Conservation (phyloP, 805 yeast genomes). For the Lachancea meyersii region DNA sequence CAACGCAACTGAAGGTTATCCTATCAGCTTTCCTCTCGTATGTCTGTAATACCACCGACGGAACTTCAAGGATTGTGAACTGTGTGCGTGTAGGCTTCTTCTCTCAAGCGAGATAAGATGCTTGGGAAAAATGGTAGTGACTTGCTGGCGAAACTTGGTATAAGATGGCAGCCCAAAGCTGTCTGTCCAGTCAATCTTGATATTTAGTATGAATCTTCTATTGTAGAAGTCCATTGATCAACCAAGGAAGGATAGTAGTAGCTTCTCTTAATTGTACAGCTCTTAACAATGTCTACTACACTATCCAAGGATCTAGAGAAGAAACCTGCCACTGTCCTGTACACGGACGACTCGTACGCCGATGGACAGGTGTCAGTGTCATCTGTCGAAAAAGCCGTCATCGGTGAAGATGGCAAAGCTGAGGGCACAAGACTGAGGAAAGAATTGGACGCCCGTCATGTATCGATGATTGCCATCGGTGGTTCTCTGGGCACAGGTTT, state of each 20-base stretch:
- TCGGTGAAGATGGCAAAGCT: slow-evolving; percentile 12
- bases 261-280: not conserved
- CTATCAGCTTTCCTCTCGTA: too few species aligned
- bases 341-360: not conserved
- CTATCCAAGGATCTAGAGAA: slow-evolving; percentile 3
- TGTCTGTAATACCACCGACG: too few species aligned
- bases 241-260: too few species aligned
- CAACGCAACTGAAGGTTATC: too few species aligned
- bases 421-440: slow-evolving; percentile 22
- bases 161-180: not conserved
- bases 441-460: slow-evolving; percentile 47
- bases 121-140: not conserved
- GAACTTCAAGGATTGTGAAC: too few species aligned
- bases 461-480: slow-evolving; percentile 72
- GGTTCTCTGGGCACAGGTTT: slow-evolving; percentile 82
- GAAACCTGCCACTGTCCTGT: not conserved
- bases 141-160: not conserved
- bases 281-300: not conserved
- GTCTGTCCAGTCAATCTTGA: too few species aligned
- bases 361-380: slow-evolving; percentile 1
- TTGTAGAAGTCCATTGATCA: too few species aligned
- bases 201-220: too few species aligned
- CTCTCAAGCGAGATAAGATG: not conserved
- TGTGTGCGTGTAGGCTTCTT: not conserved
- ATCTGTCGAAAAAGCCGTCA: not conserved